Conservation (phyloP, 352 stramenopile genomes). For the Phytophthora sansomeana region DNA sequence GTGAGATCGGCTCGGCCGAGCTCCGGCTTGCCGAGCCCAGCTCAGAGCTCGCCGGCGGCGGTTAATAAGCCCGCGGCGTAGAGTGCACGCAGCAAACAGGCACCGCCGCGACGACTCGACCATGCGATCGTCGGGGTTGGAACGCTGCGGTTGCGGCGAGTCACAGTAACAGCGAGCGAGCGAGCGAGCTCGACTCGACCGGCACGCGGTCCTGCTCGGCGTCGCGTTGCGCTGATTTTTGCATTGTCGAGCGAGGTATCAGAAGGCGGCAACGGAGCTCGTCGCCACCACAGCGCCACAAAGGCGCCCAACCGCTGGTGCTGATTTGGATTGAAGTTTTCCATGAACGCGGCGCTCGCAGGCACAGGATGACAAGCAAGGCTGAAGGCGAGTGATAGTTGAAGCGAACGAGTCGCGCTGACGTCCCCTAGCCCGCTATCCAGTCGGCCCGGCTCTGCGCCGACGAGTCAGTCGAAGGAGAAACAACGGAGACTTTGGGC, state of each 20-base stretch:
- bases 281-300: slow-evolving; percentile 3
- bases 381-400: slow-evolving; percentile 1
- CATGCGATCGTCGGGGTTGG: slow-evolving; percentile 20
- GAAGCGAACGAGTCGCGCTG: slow-evolving; percentile 18
- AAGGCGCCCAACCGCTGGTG: not conserved
- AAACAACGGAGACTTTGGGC: slow-evolving; percentile 7
- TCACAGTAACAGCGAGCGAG: slow-evolving; percentile 2
- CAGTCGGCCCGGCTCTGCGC: slow-evolving; percentile 16
- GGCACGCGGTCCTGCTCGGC: slow-evolving; percentile 7
- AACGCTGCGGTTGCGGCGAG: slow-evolving; percentile 20
- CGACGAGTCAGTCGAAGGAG: slow-evolving; percentile 29
- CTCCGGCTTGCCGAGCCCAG: not conserved
- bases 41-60: not conserved
- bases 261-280: slow-evolving; percentile 11
- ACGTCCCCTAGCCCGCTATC: slow-evolving; percentile 33
- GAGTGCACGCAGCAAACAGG: slow-evolving; percentile 6
- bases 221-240: slow-evolving; percentile 13
- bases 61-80: not conserved
- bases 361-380: not conserved
- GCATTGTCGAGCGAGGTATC: not conserved
- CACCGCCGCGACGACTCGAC: slow-evolving; percentile 24
- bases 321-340: slow-evolving; percentile 30
- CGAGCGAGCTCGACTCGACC: slow-evolving; percentile 17
- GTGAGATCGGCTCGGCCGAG: not conserved
- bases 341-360: not conserved